Base-by-base conservation (phyloP, 83 land plant species). In the Picea mariana region DNA sequence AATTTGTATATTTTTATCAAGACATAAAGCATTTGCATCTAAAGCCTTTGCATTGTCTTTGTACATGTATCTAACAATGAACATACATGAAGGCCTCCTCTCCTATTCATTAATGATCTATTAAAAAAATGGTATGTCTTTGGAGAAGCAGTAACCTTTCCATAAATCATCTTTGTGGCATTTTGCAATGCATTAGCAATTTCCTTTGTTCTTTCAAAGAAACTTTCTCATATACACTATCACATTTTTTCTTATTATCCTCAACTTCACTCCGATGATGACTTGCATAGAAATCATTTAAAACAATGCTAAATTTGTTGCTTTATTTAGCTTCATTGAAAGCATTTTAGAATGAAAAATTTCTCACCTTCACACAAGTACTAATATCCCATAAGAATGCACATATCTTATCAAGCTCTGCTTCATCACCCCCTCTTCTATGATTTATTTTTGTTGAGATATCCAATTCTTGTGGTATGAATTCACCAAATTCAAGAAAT, bases 101-200 rank as follows among this genome's bases (percentile, higher is more conserved):
- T 85, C 87, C 81, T 78, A 76, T 24, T 77, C 85, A 83, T 84
- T 86, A 87, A 86, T 86, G 24, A 40, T 3, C 1, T 67, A 67
- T 17, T n/a, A 76, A 5, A n/a, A 75, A 75, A 60, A 67, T 20
- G n/a, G 52, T 59, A 21, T 5, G 0, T 77, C 82, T 67, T 9
- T 68, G 72, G 72, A 34, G 52, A 26, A 73, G 83, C 17, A 93
- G 87, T 79, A 63, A 9, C 89, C 92, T 96, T 55, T 92, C 87
- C 4, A 92, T 86, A 67, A 95, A 85, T 59, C 95, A 90, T 76
- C 92, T 97, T 9, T 96, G 87, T 55, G 93, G 86, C 89, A 95
- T 95, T 81, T 96, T 95, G 84, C 87, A 97, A 84, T 89, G 95
- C 0, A 0, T 11, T 52, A 52, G 58, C 58, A 92, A 71, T 81